phyloP scores from a whole-genome alignment of 1,139 yeast genomes.

The Meyerozyma carpophila region DNA sequence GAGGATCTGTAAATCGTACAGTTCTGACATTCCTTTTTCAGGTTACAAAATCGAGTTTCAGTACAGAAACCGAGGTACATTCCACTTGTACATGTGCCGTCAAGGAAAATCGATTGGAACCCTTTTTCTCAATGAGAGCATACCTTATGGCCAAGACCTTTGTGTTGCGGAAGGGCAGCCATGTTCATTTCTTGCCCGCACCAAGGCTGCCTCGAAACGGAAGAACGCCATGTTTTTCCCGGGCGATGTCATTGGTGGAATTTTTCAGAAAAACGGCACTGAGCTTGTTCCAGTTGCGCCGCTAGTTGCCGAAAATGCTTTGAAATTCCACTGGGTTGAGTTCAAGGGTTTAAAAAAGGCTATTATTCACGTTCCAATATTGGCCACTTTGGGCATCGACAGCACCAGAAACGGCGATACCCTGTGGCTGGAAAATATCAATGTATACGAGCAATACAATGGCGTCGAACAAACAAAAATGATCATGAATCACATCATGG shows the following conservation, averaged over 20 bases:
- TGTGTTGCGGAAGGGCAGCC: background rate
- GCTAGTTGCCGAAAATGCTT: constrained; percentile 22
- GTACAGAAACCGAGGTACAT: constrained; percentile 6
- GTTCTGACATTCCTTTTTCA: constrained; percentile 19
- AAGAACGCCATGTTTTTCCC: constrained; percentile 22
- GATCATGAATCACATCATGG: constrained; percentile 2
- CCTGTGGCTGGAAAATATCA: background rate
- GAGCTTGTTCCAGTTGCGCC: constrained; percentile 13
- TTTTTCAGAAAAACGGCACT: constrained; percentile 9
- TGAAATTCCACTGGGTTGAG: constrained; percentile 24
- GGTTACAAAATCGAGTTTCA: constrained; percentile 31
- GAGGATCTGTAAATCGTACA: background rate
- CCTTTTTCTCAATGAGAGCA: constrained; percentile 2
- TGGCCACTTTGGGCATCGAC: constrained; percentile 27
- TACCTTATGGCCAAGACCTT: background rate
- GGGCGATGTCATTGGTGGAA: constrained; percentile 20
- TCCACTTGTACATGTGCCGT: constrained; percentile 6
- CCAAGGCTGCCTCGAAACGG: constrained; percentile 20
- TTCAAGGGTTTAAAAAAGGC: constrained; percentile 9
- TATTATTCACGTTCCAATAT: constrained; percentile 25
- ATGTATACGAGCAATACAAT: constrained; percentile 1
- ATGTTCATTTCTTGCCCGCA: constrained; percentile 14
- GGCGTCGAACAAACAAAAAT: constrained; percentile 2
- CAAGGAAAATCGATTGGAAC: background rate
- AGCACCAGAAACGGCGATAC: constrained; percentile 13